These are phyloP conservation scores for Fomitopsis pulvina DNA, from an alignment of 768 basidiomycete genomes.

Conservation along the genomic window DNA sequence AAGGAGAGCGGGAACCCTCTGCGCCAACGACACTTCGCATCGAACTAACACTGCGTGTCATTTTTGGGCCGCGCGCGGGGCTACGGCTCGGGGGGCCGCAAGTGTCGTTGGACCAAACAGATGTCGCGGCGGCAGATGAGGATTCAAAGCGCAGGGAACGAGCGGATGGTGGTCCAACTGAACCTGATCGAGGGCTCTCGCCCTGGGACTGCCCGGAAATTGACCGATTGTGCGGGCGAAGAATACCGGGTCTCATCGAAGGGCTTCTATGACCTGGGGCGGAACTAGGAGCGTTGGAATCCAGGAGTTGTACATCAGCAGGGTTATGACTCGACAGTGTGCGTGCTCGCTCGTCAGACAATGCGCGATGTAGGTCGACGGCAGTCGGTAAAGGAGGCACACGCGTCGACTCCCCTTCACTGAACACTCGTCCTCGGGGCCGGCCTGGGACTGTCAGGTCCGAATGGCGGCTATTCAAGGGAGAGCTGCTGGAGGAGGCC, in stretches of 20 bases:
- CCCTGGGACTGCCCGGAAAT: constrained; percentile 26
- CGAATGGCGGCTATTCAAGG: too few relatives aligned
- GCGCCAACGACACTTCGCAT: constrained; percentile 6
- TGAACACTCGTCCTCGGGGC: constrained; percentile 15
- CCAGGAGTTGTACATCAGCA: constrained; percentile 3
- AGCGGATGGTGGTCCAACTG: constrained; percentile 6
- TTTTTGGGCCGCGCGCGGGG: constrained; percentile 6
- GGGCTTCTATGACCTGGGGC: constrained; percentile 17
- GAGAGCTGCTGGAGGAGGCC: constrained; percentile 3
- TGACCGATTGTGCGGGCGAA: constrained; percentile 35
- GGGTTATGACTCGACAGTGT: constrained; percentile 5
- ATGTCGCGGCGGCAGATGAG: constrained; percentile 17
- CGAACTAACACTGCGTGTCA: constrained; percentile 15
- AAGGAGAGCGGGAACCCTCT: constrained; percentile 11
- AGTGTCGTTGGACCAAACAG: not conserved
- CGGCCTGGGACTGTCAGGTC: constrained; percentile 8
- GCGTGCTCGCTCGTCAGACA: constrained; percentile 17
- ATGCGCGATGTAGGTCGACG: constrained; percentile 16
- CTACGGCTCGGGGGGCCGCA: constrained; percentile 4
- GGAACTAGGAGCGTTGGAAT: not conserved
- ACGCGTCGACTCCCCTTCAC: constrained; percentile 9
- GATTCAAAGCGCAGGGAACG: constrained; percentile 26
- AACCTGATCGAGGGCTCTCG: not conserved
- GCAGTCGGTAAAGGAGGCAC: constrained; percentile 6
- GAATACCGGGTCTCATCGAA: constrained; percentile 30